phyloP scores from a whole-genome alignment of 1,139 yeast genomes.

The Pneumocystis sp. region DNA sequence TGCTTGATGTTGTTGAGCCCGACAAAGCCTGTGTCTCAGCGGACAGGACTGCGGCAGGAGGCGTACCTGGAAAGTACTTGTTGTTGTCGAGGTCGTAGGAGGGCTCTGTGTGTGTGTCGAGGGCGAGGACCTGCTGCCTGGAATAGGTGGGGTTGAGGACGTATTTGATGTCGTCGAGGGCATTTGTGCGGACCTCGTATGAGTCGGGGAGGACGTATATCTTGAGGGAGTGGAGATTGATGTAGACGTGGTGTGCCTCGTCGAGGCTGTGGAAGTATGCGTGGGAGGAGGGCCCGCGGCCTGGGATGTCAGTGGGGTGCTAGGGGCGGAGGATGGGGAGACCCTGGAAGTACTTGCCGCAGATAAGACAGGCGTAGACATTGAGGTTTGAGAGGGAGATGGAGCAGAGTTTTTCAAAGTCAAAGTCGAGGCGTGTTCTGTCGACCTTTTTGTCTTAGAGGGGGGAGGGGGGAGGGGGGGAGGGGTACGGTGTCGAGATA shows the following conservation, averaged over 20 bases:
- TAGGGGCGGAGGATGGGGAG: background rate
- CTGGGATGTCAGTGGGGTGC: slow-evolving; percentile 23
- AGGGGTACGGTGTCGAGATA: background rate
- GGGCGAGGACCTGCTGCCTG: slow-evolving; percentile 22
- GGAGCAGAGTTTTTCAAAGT: slow-evolving; percentile 51
- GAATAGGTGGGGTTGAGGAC: slow-evolving; percentile 41
- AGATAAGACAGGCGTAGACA: slow-evolving; percentile 55
- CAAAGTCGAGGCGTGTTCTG: slow-evolving; percentile 43
- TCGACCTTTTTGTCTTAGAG: background rate
- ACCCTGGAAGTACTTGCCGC: slow-evolving; percentile 54
- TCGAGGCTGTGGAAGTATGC: slow-evolving; percentile 56
- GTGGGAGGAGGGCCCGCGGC: slow-evolving; percentile 46
- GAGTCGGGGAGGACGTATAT: slow-evolving; percentile 51
- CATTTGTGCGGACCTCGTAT: slow-evolving; percentile 28
- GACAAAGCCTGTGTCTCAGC: slow-evolving; percentile 35
- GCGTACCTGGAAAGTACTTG: slow-evolving; percentile 30
- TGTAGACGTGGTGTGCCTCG: slow-evolving; percentile 46
- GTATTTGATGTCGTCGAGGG: slow-evolving; percentile 38
- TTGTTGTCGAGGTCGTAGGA: slow-evolving; percentile 32
- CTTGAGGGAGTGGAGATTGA: slow-evolving; percentile 37
- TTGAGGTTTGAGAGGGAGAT: slow-evolving; percentile 46
- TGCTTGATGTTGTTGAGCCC: slow-evolving; percentile 44
- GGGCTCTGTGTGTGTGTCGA: slow-evolving; percentile 20
- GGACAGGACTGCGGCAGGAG: background rate
- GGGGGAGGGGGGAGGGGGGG: too few relatives aligned